Evolutionary conservation across 2,329 filamentous ascomycete species (phyloP).

Genomic region (Hawksworthiomyces lignivorus): DNA sequence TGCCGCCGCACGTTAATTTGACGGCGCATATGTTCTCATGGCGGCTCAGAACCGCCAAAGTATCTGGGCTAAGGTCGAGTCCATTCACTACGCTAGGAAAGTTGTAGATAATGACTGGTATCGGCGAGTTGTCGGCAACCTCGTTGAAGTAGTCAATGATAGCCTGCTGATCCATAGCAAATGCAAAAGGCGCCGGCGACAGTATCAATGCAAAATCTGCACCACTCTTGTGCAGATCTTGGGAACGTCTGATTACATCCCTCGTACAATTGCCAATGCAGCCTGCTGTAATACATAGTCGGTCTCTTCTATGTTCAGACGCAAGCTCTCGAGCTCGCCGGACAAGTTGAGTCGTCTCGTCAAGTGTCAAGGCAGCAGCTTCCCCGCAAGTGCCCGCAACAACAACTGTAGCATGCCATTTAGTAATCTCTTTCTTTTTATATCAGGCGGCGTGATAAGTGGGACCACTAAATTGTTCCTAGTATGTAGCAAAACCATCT

Average conservation of each 20-base stretch:
- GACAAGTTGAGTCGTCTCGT: too few relatives aligned
- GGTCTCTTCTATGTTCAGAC: background rate
- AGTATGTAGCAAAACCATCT: too few relatives aligned
- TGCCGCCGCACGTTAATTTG: slow-evolving; percentile 1
- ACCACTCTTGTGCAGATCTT: background rate
- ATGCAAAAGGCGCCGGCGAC: background rate
- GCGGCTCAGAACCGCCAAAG: background rate
- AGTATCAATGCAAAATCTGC: background rate
- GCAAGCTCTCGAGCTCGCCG: too few relatives aligned
- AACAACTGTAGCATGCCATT: too few relatives aligned
- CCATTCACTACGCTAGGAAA: background rate
- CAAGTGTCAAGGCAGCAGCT: too few relatives aligned
- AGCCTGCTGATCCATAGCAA: background rate
- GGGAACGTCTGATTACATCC: background rate
- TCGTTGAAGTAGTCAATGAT: slow-evolving; percentile 1
- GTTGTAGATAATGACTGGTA: slow-evolving; percentile 3
- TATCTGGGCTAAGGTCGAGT: background rate
- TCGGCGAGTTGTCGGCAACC: background rate
- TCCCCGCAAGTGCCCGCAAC: too few relatives aligned
- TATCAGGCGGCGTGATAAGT: too few relatives aligned
- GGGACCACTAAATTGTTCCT: too few relatives aligned
- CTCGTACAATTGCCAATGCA: background rate
- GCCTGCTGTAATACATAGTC: background rate
- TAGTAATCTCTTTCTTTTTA: too few relatives aligned
- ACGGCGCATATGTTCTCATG: slow-evolving; percentile 4